Base-by-base conservation (phyloP, 2,329 filamentous ascomycete species). In the Cladosporium sp. region DNA sequence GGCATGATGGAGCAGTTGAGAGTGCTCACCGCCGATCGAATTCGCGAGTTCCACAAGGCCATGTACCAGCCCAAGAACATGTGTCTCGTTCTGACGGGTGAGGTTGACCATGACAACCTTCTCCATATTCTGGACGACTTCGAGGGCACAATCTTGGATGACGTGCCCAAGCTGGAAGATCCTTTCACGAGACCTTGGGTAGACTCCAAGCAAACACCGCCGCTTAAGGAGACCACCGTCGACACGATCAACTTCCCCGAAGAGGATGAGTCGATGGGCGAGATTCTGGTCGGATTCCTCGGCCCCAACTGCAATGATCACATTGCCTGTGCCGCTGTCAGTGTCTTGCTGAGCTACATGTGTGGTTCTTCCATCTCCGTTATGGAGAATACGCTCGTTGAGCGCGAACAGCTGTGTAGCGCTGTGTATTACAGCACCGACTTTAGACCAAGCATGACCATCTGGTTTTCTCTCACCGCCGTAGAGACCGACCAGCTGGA, bases 61-160 rank as follows among this genome's bases (percentile, higher is more conserved):
- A 97, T 98, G 92, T 98, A 98, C 66, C 92, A 97, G 68, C 93
- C 93, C 3, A 92, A 91, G 67, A 98, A 98, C 64, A 75, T 98
- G 55, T 95, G 91, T 58, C 74, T 98, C 28, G 81, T 96, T 22
- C 83, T 98, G 54, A 86, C 95, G n/a, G 93, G 93, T 41, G 90
- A 96, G 69, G 83, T 95, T 1, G 84, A 96, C 64, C 88, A 96
- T 65, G 73, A 81, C 0, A 79, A 95, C 62, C 78, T 98, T 54
- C 74, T 97, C 18, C 72, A 85, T 32, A 89, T 95, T 43, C 73
- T 98, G 33, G 89, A 95, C 63, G 77, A 84, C 19, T 98, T 98
- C 64, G 93, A 98, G 69, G 83, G 87, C 56, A 86, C 86, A 31
- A 92, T 97, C 63, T 74, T 91, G 56, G 82, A 89, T 58, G 83